Percentiles rank a stretch among this genome's conserved stretches.
Conservation (phyloP, 2,329 filamentous ascomycete genomes). For the Alternaria sp. region DNA sequence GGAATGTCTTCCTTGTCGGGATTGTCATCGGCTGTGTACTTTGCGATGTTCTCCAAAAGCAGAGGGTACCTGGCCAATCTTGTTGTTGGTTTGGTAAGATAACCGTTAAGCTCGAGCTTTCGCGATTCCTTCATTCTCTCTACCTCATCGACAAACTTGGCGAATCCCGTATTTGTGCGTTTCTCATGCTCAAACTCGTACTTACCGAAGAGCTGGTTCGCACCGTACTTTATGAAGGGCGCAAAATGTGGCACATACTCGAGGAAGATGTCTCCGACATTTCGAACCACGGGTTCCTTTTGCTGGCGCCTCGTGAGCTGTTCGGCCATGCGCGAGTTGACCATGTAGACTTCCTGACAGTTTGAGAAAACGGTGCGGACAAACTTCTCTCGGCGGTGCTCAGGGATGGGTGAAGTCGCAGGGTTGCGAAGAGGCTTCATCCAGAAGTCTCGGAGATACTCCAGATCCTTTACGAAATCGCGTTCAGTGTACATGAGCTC, state of each 20-base stretch:
- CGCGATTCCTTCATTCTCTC: slow-evolving; percentile 95
- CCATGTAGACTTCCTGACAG: slow-evolving; percentile 89
- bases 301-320: slow-evolving; percentile 90
- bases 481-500: slow-evolving; percentile 98
- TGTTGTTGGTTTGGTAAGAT: slow-evolving; percentile 96
- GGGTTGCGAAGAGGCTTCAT: slow-evolving; percentile 83
- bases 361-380: slow-evolving; percentile 96
- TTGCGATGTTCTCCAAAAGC: slow-evolving; percentile 87
- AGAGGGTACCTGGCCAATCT: slow-evolving; percentile 92
- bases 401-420: slow-evolving; percentile 80
- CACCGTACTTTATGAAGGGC: slow-evolving; percentile 95
- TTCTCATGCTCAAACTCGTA: slow-evolving; percentile 98
- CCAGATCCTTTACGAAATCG: slow-evolving; percentile 98
- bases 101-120: slow-evolving; percentile 96
- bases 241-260: slow-evolving; percentile 92
- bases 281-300: slow-evolving; percentile 84
- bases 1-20: slow-evolving; percentile 92
- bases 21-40: slow-evolving; percentile 87
- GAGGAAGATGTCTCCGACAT: slow-evolving; percentile 91
- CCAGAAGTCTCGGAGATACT: slow-evolving; percentile 98
- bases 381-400: slow-evolving; percentile 85
- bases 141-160: slow-evolving; percentile 93
- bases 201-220: slow-evolving; percentile 94
- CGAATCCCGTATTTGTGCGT: slow-evolving; percentile 80
- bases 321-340: slow-evolving; percentile 88